Base-by-base conservation (phyloP, 345 rosid species). In the Pistacia atlantica region DNA sequence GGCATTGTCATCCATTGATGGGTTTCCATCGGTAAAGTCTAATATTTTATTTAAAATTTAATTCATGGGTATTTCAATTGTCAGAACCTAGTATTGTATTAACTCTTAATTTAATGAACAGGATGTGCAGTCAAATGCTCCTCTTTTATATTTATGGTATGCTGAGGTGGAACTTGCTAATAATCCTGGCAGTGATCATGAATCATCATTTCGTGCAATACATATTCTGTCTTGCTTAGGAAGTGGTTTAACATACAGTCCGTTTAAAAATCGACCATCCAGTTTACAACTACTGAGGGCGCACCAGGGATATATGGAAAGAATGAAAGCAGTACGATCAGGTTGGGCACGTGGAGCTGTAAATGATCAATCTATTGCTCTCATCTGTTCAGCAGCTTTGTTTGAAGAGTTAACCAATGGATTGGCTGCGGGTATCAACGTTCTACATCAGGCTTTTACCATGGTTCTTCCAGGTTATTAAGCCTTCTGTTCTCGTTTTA, bases 401-500 rank as follows among this genome's bases (percentile, higher is more conserved):
- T 93, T 91, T 83, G 99, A 91, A 84, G 99, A 96, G 84, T 77
- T 92, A 80, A 85, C 95, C 6, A 82, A 80, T 80, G 97, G 94
- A 77, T 82, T 85, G 86, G 59, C 78, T 78, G 87, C 87, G 22
- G 97, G 93, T 54, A 71, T 89, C 74, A 89, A 89, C 84, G 84
- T 90, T 76, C 70, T 96, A 75, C 86, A 89, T 58, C 84, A 90
- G 82, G 92, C 91, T 65, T 85, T 93, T 37, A 73, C 77, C 31
- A 89, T 87, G 90, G 95, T 92, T 75, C 95, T 93, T 87, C 99
- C 99, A 88, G 98, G 98, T 93, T 79, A 76, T 73, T 49, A 61
- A 35, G 31, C 56, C 35, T 52, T 71, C 35, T 60, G 52, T 62
- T 11, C 66, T 64, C 65, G 64, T 58, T 51, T 0, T 57, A 49